A percentile compares a stretch with the other conserved stretches of the same genome.
These are phyloP conservation scores for Beta vulgaris DNA, from an alignment of 148 eudicot species.

Conservation along the genomic window DNA sequence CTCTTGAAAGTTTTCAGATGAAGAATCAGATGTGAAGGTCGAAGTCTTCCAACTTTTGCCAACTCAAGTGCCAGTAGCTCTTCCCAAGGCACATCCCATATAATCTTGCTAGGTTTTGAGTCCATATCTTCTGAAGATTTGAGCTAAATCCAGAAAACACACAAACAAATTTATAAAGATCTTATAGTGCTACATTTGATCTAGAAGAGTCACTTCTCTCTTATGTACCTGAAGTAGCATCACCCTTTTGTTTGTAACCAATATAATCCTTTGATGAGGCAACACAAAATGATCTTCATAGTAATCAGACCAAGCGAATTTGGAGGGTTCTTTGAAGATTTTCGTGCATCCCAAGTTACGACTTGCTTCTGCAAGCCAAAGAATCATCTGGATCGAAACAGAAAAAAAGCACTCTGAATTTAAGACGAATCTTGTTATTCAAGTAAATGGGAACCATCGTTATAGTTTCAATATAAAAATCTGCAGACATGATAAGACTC, in stretches of 20 bases:
- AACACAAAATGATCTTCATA: slow-evolving; percentile 88
- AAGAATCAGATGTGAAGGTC: slow-evolving; percentile 75
- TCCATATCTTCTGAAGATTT: slow-evolving; percentile 66
- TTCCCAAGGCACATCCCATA: slow-evolving; percentile 98
- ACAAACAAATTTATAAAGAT: not conserved
- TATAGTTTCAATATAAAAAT: not conserved
- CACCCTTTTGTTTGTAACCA: slow-evolving; percentile 78
- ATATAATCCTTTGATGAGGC: slow-evolving; percentile 66
- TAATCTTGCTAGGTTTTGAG: slow-evolving; percentile 83
- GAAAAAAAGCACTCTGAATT: not conserved
- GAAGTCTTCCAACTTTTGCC: slow-evolving; percentile 68
- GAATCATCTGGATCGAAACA: slow-evolving; percentile 71
- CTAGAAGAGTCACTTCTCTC: slow-evolving; percentile 7
- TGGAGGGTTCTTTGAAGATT: slow-evolving; percentile 96
- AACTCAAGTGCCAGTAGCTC: slow-evolving; percentile 83
- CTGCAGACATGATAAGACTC: not conserved
- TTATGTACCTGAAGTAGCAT: slow-evolving; percentile 79
- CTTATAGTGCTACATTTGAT: not conserved
- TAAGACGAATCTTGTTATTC: not conserved
- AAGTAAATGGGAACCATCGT: not conserved
- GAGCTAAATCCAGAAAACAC: slow-evolving; percentile 42
- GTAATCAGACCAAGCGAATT: slow-evolving; percentile 89
- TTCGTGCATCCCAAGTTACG: slow-evolving; percentile 86
- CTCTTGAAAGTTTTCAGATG: slow-evolving; percentile 77
- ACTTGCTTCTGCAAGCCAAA: slow-evolving; percentile 93